A percentile compares a stretch with the other conserved stretches of the same genome.
These are phyloP conservation scores for Didymella segeticola DNA, from an alignment of 2,329 filamentous ascomycete species.

Conservation along the genomic window DNA sequence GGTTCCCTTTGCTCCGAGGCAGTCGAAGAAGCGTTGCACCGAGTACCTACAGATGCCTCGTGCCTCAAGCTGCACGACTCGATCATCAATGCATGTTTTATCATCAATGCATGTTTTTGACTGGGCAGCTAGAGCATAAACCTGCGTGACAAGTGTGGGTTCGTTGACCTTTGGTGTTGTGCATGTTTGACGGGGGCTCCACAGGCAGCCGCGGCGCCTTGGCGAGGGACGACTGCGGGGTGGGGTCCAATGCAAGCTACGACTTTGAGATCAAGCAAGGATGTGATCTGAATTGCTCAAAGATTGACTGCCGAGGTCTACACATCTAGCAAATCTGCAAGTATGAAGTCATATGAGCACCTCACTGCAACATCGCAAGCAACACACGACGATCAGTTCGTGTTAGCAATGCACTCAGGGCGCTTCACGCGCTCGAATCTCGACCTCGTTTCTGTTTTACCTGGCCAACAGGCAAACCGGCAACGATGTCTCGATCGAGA, in stretches of 20 bases:
- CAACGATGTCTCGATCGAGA: not conserved
- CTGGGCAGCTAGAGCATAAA: constrained; percentile 8
- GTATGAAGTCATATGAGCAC: constrained; percentile 7
- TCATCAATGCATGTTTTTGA: not conserved
- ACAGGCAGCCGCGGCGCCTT: constrained; percentile 15
- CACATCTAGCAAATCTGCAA: not conserved
- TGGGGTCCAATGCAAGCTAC: constrained; percentile 12
- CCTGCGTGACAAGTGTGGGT: constrained; percentile 8
- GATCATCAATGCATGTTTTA: not conserved
- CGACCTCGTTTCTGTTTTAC: too few species aligned
- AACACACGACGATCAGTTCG: not conserved
- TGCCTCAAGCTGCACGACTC: constrained; percentile 1
- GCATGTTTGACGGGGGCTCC: constrained; percentile 15
- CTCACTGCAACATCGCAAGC: not conserved
- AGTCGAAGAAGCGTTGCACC: not conserved
- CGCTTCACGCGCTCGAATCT: not conserved
- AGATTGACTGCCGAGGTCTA: not conserved
- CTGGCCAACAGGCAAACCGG: too few species aligned
- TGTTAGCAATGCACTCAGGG: not conserved
- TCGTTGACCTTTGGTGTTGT: constrained; percentile 13
- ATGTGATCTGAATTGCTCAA: not conserved
- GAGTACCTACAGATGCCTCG: not conserved
- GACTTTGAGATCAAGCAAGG: not conserved
- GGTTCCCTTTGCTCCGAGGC: constrained; percentile 10
- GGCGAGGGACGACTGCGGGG: constrained; percentile 15